phyloP scores from a whole-genome alignment of 164 flowering plant genomes.

The Nelumbo lutea region DNA sequence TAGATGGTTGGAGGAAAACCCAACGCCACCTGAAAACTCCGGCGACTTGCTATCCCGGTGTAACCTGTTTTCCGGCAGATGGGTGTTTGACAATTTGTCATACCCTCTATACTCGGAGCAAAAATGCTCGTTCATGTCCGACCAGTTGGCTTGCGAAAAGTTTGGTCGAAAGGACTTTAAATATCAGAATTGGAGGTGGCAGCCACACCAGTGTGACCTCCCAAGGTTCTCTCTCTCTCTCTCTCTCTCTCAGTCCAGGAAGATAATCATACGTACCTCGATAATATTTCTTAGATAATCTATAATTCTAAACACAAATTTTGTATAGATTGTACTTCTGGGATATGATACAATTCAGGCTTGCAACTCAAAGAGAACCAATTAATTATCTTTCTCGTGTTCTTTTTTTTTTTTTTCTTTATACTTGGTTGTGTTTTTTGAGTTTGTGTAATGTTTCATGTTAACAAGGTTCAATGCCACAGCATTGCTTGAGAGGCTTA shows the following conservation, averaged over 20 bases:
- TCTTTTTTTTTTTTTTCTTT: not conserved
- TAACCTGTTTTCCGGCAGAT: conserved; percentile 64
- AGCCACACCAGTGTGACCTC: conserved; percentile 75
- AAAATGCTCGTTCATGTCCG: conserved; percentile 77
- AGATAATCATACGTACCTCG: no score
- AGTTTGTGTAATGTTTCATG: conserved; percentile 20
- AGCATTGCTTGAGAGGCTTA: conserved; percentile 62
- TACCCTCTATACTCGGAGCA: conserved; percentile 69
- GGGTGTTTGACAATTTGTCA: conserved; percentile 72
- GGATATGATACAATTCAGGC: not conserved
- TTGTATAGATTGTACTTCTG: not conserved
- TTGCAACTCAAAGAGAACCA: not conserved
- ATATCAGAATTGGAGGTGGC: conserved; percentile 91
- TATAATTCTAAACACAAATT: no score
- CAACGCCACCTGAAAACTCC: not conserved
- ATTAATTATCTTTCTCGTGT: not conserved
- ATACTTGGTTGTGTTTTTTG: conserved; percentile 17
- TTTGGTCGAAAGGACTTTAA: conserved; percentile 69
- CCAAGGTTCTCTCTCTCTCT: conserved; percentile 52
- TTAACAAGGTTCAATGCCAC: conserved; percentile 80
- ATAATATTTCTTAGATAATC: no score
- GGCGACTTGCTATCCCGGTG: conserved; percentile 25
- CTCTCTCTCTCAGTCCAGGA: not conserved
- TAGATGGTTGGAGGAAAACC: conserved; percentile 8
- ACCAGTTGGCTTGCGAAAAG: conserved; percentile 79